These are phyloP conservation scores for Zymoseptoria pseudotritici DNA, from an alignment of 2,329 filamentous ascomycete species.

Conservation along the genomic window DNA sequence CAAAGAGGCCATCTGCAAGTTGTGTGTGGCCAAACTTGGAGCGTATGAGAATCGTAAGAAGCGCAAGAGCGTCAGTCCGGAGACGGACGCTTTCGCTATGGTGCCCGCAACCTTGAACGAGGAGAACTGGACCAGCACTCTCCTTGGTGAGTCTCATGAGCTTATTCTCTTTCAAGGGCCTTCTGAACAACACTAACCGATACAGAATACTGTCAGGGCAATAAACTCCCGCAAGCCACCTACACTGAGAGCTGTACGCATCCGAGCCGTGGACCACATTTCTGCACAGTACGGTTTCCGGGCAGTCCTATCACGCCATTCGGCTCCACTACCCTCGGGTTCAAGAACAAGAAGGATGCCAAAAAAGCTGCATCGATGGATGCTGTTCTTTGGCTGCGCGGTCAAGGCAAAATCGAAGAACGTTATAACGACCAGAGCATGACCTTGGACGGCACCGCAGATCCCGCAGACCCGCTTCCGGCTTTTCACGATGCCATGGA, in stretches of 20 bases:
- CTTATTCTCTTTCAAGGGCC: too few relatives aligned
- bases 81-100: not conserved
- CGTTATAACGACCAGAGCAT: not conserved
- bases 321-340: slow-evolving; percentile 29
- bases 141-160: slow-evolving; percentile 22
- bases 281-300: slow-evolving; percentile 13
- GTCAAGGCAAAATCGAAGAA: slow-evolving; percentile 21
- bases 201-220: slow-evolving; percentile 23
- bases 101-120: slow-evolving; percentile 12
- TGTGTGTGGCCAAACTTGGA: not conserved
- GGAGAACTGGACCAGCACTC: slow-evolving; percentile 33
- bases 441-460: not conserved
- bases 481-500: slow-evolving; percentile 1
- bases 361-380: slow-evolving; percentile 35
- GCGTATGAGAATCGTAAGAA: slow-evolving; percentile 16
- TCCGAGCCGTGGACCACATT: slow-evolving; percentile 10
- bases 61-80: slow-evolving; percentile 13
- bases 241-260: slow-evolving; percentile 33
- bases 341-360: slow-evolving; percentile 36
- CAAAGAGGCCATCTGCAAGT: not conserved
- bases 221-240: slow-evolving; percentile 21
- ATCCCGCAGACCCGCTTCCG: slow-evolving; percentile 2
- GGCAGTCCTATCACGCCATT: slow-evolving; percentile 26
- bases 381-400: slow-evolving; percentile 37
- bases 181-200: slow-evolving; percentile 2